Base-by-base conservation (phyloP, 1,139 yeast genomes). In the Candida smagusa region DNA sequence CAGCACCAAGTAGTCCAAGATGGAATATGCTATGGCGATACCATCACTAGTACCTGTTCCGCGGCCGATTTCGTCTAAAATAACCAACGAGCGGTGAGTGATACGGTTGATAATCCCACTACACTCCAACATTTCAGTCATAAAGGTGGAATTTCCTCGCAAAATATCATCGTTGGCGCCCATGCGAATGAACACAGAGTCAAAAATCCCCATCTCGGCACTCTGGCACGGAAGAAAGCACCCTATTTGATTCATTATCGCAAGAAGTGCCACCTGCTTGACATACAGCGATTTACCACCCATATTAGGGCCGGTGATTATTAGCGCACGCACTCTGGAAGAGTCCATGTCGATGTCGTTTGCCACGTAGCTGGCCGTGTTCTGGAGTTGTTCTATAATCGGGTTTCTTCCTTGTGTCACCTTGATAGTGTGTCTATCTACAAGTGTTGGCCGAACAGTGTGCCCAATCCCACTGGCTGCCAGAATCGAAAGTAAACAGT, bases 41-140 rank as follows among this genome's bases (percentile, higher is more conserved):
- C 98, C 98, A 61, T 92, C 98, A 41, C 71, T 69, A 0, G 97
- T 89, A 0, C 96, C 84, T 0, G 98, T 92, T 4, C 88, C 94
- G 36, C 92, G 62, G 3, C 95, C 95, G 27, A 80, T 70, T 45
- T 80, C 86, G 49, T 80, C 86, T 28, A 80, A 58, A 2, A 80
- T 63, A 2, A 84, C 77, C 37, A 85, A 61, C 1, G 87, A 80
- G 31, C 69, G 65, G 4, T 60, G 49, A 2, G 80, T 72, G 38
- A 59, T 63, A 9, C 57, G 53, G 7, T 65, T 56, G 41, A 84
- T 57, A 16, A 84, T 83, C 30, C 71, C 68, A 32, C 74, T 65
- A 48, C 87, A 79, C 49, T 85, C 92, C 35, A 68, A 62, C 69
- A 84, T 72, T 53, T 84, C 95, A 12, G 81, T 79, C 81, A 81